Conservation (phyloP, 2,329 filamentous ascomycete species). For the Lithohypha guttulata region DNA sequence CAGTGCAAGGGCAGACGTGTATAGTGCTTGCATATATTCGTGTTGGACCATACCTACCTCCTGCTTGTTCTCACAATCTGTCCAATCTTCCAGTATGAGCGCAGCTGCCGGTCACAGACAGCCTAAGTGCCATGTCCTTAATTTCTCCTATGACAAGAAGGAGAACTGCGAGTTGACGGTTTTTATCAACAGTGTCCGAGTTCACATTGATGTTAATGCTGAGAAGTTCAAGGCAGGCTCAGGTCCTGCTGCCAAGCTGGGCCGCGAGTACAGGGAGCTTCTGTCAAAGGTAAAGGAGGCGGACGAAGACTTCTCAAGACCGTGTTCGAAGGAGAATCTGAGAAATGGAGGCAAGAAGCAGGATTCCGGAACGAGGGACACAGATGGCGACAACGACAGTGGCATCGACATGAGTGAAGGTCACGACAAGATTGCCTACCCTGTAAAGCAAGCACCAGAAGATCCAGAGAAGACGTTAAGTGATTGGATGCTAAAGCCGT, state of each 20-base stretch:
- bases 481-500: constrained; percentile 10
- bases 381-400: background rate
- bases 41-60: too few relatives aligned
- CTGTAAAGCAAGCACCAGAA: background rate
- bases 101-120: background rate
- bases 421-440: background rate
- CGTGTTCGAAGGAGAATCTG: background rate
- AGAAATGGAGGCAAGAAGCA: background rate
- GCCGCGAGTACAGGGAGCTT: constrained; percentile 1
- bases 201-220: constrained; percentile 11
- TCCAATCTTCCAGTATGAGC: too few relatives aligned
- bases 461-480: constrained; percentile 5
- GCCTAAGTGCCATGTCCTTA: constrained; percentile 8
- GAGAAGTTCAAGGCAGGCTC: constrained; percentile 1
- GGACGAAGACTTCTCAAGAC: background rate
- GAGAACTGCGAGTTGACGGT: constrained; percentile 8
- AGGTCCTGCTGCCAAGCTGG: background rate
- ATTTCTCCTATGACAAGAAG: constrained; percentile 11
- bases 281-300: constrained; percentile 2
- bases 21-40: constrained; percentile 3
- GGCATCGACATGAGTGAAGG: background rate
- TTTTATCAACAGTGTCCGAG: constrained; percentile 8
- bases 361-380: background rate
- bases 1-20: too few relatives aligned
- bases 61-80: too few relatives aligned